A percentile compares a stretch with the other conserved stretches of the same genome.
These are phyloP conservation scores for Naegleria fowleri DNA, from an alignment of 208 protist genomes.

Conservation along the genomic window DNA sequence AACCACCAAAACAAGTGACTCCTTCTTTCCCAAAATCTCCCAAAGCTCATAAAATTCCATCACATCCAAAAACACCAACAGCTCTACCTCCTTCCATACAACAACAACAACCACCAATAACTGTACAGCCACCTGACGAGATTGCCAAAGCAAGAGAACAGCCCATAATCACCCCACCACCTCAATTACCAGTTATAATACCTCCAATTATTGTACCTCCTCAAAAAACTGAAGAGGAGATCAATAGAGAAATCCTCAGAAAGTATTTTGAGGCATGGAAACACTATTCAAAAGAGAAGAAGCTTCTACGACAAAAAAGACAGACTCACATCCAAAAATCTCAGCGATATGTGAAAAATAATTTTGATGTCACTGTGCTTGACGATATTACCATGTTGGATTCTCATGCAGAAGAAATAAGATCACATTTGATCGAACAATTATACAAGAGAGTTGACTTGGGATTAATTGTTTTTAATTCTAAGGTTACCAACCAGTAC, in stretches of 20 bases:
- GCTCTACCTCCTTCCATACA: not conserved
- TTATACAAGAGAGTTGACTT: not conserved
- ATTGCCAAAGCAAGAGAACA: not conserved
- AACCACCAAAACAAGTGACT: too few relatives aligned
- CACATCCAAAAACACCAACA: not conserved
- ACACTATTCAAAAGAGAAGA: not conserved
- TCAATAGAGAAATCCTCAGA: not conserved
- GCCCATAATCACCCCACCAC: not conserved
- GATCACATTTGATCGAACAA: not conserved
- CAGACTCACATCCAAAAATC: not conserved
- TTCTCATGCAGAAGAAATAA: not conserved
- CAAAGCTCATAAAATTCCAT: not conserved
- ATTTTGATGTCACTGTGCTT: not conserved
- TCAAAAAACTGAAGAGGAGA: not conserved
- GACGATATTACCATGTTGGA: not conserved
- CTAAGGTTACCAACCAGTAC: not conserved
- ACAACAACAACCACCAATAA: not conserved
- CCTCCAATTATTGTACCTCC: not conserved
- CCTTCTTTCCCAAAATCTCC: not conserved
- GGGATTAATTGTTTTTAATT: not conserved
- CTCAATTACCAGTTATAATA: not conserved
- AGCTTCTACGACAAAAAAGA: not conserved
- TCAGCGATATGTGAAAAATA: not conserved
- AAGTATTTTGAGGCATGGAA: not conserved
- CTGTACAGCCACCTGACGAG: not conserved